Base-by-base conservation (phyloP, 352 stramenopile genomes). In the Sclerospora graminicola region DNA sequence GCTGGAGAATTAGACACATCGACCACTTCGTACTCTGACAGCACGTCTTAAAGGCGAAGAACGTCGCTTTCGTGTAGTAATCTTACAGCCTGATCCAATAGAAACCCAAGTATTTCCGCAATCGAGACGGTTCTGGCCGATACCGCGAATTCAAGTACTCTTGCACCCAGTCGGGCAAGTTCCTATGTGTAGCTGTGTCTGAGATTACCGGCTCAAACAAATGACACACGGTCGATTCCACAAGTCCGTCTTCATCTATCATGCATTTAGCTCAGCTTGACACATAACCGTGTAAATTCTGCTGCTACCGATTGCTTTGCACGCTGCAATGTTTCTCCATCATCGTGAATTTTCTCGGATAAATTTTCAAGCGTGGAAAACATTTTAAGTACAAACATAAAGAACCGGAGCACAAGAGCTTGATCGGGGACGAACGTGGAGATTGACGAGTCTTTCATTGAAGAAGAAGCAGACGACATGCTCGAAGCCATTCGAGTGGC, bases 321-420 rank as follows among this genome's bases (percentile, higher is more conserved):
- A n/a, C 36, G 53, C 20, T 52, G 50, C 6, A 84, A 40, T 19
- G 76, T 69, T 11, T 82, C 65, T 63, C 84, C 69, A 19, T 88
- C 68, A 28, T 88, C 75, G 51, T 70, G 72, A 11, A 88, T 41
- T 41, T 84, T 63, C 15, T 84, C 71, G 16, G 64, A 60, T 7
- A 81, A 60, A 5, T 47, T 41, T 14, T 86, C 54, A 4, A 86
- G 60, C 31, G 45, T 60, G 6, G 69, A 66, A 4, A 80, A 68
- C 43, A 62, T 67, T 24, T 84, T 45, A 19, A 88, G 60, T 6
- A 83, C 66, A 44, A 82, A 85, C 21, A 78, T 57, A 5, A 88
- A 38, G 23, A 83, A 67, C 8, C 69, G 68, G 19, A 88, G 41
- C 6, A 86, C 55, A 15, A 86, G 55, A 13, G 51, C 59, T 40